Percentiles rank a stretch among this genome's conserved stretches.
Conservation (phyloP, 352 stramenopile species). For the Globisporangium sylvaticum region DNA sequence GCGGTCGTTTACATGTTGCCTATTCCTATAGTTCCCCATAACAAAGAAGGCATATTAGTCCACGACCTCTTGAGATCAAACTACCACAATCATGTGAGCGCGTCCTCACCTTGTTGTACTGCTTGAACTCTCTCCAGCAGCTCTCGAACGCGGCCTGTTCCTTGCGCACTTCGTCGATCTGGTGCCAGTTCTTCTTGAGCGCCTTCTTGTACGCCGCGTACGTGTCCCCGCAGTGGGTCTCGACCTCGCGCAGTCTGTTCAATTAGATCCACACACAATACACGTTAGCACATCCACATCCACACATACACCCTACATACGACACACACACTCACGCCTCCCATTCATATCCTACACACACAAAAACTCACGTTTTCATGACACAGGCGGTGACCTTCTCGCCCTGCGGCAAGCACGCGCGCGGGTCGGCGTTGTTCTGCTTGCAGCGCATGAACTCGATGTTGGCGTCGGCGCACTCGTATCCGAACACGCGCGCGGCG, state of each 20-base stretch:
- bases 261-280: background rate
- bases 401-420: slow-evolving; percentile 74
- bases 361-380: slow-evolving; percentile 73
- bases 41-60: background rate
- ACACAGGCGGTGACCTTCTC: slow-evolving; percentile 87
- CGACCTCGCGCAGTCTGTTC: slow-evolving; percentile 64
- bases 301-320: background rate
- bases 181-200: slow-evolving; percentile 88
- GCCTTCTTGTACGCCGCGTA: slow-evolving; percentile 87
- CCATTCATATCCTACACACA: background rate
- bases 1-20: slow-evolving; percentile 9
- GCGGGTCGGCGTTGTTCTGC: slow-evolving; percentile 74
- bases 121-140: slow-evolving; percentile 85
- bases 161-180: slow-evolving; percentile 81
- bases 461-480: slow-evolving; percentile 82
- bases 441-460: slow-evolving; percentile 87
- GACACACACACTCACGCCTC: background rate
- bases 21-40: slow-evolving; percentile 1
- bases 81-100: background rate
- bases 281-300: slow-evolving; percentile 1
- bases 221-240: slow-evolving; percentile 81
- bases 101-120: slow-evolving; percentile 27
- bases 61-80: background rate
- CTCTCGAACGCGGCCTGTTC: slow-evolving; percentile 81
- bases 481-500: slow-evolving; percentile 74